Evolutionary conservation across 805 yeast species (phyloP).

Genomic region (Metschnikowia rubicola): DNA sequence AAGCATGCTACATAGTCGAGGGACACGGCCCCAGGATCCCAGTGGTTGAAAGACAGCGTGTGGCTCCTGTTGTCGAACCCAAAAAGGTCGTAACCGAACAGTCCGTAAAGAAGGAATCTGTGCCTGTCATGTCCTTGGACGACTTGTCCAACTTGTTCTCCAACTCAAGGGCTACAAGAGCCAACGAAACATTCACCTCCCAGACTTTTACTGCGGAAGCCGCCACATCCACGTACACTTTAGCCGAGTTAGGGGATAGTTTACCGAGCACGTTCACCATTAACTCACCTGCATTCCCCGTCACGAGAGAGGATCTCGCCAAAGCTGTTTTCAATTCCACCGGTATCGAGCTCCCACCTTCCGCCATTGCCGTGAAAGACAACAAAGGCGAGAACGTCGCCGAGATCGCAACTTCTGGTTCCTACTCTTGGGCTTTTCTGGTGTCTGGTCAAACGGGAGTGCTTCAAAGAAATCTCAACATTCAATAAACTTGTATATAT

Average conservation of each 20-base stretch:
- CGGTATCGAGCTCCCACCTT: constrained; percentile 30
- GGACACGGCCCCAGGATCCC: constrained; percentile 38
- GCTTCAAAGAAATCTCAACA: constrained; percentile 16
- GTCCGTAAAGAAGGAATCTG: constrained; percentile 4
- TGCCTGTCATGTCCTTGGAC: constrained; percentile 32
- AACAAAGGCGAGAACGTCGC: constrained; percentile 10
- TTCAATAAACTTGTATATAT: constrained; percentile 16
- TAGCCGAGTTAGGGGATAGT: constrained; percentile 30
- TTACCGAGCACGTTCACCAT: constrained; percentile 27
- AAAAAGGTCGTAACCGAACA: constrained; percentile 6
- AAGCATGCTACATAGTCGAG: constrained; percentile 63
- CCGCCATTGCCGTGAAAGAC: constrained; percentile 20
- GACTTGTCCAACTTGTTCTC: constrained; percentile 37
- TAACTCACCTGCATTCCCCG: constrained; percentile 22
- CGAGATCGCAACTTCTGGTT: constrained; percentile 26
- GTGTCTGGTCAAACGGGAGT: constrained; percentile 25
- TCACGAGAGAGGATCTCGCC: constrained; percentile 25
- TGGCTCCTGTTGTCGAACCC: constrained; percentile 1
- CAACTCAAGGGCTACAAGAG: constrained; percentile 22
- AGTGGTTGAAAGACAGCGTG: constrained; percentile 28
- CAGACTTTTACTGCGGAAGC: constrained; percentile 16
- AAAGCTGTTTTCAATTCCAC: constrained; percentile 25
- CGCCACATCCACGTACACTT: constrained; percentile 21
- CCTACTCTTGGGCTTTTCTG: constrained; percentile 26
- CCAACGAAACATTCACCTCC: constrained; percentile 3